These are phyloP conservation scores for Ensete glaucum DNA, from an alignment of 176 grass and related monocot genomes.

Conservation along the genomic window DNA sequence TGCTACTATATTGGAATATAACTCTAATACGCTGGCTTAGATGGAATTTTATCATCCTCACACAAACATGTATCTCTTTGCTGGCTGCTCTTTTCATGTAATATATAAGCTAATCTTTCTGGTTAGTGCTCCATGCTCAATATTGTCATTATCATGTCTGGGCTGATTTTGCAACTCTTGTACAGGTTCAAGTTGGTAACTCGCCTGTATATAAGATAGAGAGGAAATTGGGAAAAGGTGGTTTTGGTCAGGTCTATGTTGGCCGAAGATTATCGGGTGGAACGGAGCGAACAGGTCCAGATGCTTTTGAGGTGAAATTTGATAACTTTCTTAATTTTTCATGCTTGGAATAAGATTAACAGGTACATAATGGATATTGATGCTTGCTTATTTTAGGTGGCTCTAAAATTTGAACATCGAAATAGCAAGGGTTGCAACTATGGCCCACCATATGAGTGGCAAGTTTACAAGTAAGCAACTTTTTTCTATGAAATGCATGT, in stretches of 20 bases:
- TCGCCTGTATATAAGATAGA: constrained; percentile 86
- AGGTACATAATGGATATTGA: background rate
- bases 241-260: constrained; percentile 98
- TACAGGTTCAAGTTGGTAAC: constrained; percentile 89
- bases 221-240: constrained; percentile 91
- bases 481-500: background rate
- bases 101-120: background rate
- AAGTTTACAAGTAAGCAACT: constrained; percentile 78
- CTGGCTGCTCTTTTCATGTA: background rate
- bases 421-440: constrained; percentile 98
- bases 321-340: background rate
- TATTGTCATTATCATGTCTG: background rate
- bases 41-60: background rate
- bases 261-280: constrained; percentile 76
- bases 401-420: constrained; percentile 94
- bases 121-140: background rate
- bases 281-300: constrained; percentile 47
- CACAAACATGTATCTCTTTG: background rate
- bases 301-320: constrained; percentile 70
- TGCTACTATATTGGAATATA: background rate
- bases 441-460: constrained; percentile 97
- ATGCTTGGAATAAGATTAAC: too few relatives aligned
- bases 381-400: constrained; percentile 38
- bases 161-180: constrained; percentile 2
- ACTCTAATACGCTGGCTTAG: too few relatives aligned